A percentile compares a stretch with the other conserved stretches of the same genome.
These are phyloP conservation scores for Arthrobotrys musiformis DNA, from an alignment of 2,329 filamentous ascomycete species.

Conservation along the genomic window DNA sequence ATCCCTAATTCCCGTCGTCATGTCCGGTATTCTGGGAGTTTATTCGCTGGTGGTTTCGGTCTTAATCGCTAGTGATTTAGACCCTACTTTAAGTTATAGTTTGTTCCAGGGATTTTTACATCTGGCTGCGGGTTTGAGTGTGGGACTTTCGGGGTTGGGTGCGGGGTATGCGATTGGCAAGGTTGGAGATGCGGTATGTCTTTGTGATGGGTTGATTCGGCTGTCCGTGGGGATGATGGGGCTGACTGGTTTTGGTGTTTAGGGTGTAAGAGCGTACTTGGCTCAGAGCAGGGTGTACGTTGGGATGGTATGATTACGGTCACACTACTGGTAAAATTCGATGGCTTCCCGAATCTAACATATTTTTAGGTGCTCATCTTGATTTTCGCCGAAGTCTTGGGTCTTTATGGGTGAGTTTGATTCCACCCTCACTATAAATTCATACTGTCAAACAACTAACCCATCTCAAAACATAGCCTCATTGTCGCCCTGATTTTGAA, in stretches of 20 bases:
- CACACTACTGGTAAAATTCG: not conserved
- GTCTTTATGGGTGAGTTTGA: conserved; percentile 88
- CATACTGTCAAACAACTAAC: not conserved
- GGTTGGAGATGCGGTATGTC: conserved; percentile 83
- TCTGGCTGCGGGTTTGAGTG: conserved; percentile 86
- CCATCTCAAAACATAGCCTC: conserved; percentile 12
- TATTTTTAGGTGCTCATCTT: conserved; percentile 38
- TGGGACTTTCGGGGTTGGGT: conserved; percentile 90
- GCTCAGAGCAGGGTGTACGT: conserved; percentile 95
- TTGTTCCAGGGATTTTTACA: conserved; percentile 95
- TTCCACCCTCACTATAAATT: not conserved
- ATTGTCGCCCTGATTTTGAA: conserved; percentile 58
- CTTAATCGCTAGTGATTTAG: conserved; percentile 90
- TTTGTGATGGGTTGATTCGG: not conserved
- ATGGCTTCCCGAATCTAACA: not conserved
- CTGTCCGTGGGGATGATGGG: not conserved
- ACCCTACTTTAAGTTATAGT: conserved; percentile 75
- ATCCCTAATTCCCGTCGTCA: conserved; percentile 74
- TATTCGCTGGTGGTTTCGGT: conserved; percentile 97
- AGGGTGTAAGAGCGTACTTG: conserved; percentile 89
- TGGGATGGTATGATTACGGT: conserved; percentile 94
- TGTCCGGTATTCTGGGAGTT: conserved; percentile 99
- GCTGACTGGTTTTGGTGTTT: conserved; percentile 59
- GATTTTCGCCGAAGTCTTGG: conserved; percentile 97
- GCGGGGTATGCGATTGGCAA: conserved; percentile 97